Conservation (phyloP, 2,329 filamentous ascomycete species). For the Botryotinia narcissicola region DNA sequence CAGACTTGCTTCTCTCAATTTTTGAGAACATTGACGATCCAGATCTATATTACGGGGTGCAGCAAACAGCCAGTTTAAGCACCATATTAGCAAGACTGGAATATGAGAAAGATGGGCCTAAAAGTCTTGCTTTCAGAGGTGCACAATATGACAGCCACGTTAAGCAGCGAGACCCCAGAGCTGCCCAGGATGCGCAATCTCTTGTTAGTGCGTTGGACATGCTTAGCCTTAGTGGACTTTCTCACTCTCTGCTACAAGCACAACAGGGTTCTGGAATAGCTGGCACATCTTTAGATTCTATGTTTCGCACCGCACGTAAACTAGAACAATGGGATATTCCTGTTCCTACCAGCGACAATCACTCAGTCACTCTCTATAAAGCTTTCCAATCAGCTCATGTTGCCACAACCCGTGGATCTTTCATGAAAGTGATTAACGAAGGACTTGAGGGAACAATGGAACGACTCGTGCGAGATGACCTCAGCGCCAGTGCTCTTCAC, state of each 20-base stretch:
- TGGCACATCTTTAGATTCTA: conserved; percentile 62
- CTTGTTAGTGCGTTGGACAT: conserved; percentile 75
- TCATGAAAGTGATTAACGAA: conserved; percentile 59
- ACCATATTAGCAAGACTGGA: conserved; percentile 80
- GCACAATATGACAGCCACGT: conserved; percentile 88
- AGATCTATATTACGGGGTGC: conserved; percentile 90
- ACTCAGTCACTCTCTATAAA: conserved; percentile 71
- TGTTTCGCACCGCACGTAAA: conserved; percentile 75
- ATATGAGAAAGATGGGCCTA: conserved; percentile 83
- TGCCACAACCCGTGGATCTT: conserved; percentile 53
- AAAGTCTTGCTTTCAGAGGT: conserved; percentile 85
- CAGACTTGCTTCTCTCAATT: conserved; percentile 72
- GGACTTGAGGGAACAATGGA: conserved; percentile 61
- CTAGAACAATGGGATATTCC: conserved; percentile 92
- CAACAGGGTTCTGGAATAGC: conserved; percentile 60
- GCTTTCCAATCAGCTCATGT: conserved; percentile 76
- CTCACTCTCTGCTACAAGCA: conserved; percentile 71
- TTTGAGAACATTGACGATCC: conserved; percentile 94
- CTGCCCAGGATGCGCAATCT: conserved; percentile 61
- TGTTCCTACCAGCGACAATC: conserved; percentile 61
- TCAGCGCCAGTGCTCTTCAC: conserved; percentile 53
- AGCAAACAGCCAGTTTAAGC: conserved; percentile 71
- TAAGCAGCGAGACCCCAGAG: conserved; percentile 55
- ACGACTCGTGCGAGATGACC: conserved; percentile 49
- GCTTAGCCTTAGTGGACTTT: conserved; percentile 81